phyloP scores from a whole-genome alignment of 2,329 filamentous ascomycete species.

The Claviceps maximensis region DNA sequence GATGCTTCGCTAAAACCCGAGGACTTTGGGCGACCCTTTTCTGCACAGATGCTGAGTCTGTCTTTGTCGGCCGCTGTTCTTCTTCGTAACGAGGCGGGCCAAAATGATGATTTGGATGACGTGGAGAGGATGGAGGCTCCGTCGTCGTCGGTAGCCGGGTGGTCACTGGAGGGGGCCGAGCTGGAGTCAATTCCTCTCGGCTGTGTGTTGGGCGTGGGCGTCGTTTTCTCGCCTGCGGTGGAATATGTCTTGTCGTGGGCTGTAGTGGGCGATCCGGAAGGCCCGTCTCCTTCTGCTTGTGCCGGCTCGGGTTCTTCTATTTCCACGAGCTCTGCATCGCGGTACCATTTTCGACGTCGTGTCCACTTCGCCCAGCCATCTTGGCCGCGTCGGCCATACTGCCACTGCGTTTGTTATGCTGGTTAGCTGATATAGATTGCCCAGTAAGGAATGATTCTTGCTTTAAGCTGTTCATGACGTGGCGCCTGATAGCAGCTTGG shows the following conservation, averaged over 20 bases:
- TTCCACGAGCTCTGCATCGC: constrained; percentile 90
- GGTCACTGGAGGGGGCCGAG: constrained; percentile 9
- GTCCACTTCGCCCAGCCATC: constrained; percentile 96
- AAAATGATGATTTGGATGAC: constrained; percentile 33
- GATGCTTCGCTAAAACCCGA: constrained; percentile 31
- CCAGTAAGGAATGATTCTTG: too few species aligned
- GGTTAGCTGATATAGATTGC: constrained; percentile 5
- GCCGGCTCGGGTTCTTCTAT: constrained; percentile 24
- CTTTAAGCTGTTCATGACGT: too few species aligned
- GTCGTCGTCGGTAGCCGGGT: constrained; percentile 22
- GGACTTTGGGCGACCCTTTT: constrained; percentile 23
- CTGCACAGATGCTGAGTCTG: constrained; percentile 15
- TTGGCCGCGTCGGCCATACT: constrained; percentile 66
- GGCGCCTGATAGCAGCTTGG: too few species aligned
- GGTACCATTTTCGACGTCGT: constrained; percentile 85
- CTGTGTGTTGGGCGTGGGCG: constrained; percentile 10
- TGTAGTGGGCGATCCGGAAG: constrained; percentile 10
- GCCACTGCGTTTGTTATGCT: constrained; percentile 48
- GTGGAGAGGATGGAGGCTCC: constrained; percentile 33
- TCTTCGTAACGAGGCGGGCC: constrained; percentile 26
- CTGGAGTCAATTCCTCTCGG: too few species aligned
- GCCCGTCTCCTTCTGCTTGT: constrained; percentile 26
- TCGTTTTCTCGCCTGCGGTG: constrained; percentile 25
- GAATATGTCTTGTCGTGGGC: constrained; percentile 19
- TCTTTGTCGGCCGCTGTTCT: constrained; percentile 27